Base-by-base conservation (phyloP, 768 basidiomycete genomes). In the Rhizopogon sp. region DNA sequence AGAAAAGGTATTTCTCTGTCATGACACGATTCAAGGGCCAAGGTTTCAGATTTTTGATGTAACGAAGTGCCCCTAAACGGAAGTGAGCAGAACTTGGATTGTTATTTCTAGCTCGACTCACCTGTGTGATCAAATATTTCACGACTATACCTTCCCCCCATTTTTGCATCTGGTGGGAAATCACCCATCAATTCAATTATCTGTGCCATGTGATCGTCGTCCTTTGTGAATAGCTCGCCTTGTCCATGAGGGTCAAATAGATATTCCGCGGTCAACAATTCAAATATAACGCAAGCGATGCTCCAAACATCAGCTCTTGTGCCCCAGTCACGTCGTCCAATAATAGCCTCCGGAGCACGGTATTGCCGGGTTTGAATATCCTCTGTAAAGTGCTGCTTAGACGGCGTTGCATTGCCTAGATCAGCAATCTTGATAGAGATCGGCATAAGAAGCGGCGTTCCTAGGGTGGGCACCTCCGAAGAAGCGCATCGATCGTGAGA, bases 361-460 rank as follows among this genome's bases (percentile, higher is more conserved):
- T 97, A 97, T 66, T 96, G 93, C 42, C 93, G 82, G n/a, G 93
- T 97, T 73, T 96, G 94, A 60, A 95, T 96, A 66, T 94, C 93
- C 64, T 95, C 93, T 8, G 93, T 96, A 67, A 83, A 97, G 67
- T 96, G 93, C 63, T 85, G 84, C 60, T 75, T 86, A n/a, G 90
- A 86, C 14, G 92, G 93, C 37, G 93, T 94, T 25, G 93, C 94
- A 67, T 97, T 97, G 25, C 93, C 93, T 43, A 97, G 74, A 73
- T 97, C 93, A 31, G 93, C 93, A 58, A 97, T 94, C 78, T 97
- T 96, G 66, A 97, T 81, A 17, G 81, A 85, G 60, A 97, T 84
- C 3, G 81, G 80, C 16, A 76, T 51, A 1, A 53, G 55, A 29
- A 47, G 5, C n/a, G 65, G 61, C 28, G 51, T 61, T 4, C 66